phyloP scores from a whole-genome alignment of 1,284 basidiomycete genomes.

The Meira nashicola region DNA sequence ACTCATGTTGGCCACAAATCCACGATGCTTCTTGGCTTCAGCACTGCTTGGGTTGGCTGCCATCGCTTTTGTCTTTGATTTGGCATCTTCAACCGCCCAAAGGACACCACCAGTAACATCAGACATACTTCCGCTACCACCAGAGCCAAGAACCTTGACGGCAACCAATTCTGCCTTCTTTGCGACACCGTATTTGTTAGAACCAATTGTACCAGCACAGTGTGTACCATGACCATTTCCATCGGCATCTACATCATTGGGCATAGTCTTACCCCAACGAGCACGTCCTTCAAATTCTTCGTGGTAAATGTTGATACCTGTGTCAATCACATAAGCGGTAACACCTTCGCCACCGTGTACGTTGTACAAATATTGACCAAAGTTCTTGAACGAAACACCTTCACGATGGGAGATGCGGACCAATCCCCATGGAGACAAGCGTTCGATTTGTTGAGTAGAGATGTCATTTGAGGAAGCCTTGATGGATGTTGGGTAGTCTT shows the following conservation, averaged over 20 bases:
- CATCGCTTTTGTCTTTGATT: constrained; percentile 59
- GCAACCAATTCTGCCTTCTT: constrained; percentile 88
- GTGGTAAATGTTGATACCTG: constrained; percentile 83
- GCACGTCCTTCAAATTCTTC: constrained; percentile 83
- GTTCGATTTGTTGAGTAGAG: constrained; percentile 58
- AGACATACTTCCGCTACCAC: constrained; percentile 91
- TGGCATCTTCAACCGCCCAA: constrained; percentile 72
- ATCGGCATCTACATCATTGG: constrained; percentile 70
- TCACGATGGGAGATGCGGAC: constrained; percentile 87
- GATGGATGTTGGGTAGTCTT: constrained; percentile 62
- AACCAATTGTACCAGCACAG: constrained; percentile 63
- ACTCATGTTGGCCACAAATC: constrained; percentile 96
- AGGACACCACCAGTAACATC: constrained; percentile 70
- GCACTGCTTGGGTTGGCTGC: constrained; percentile 65
- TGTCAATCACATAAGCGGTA: constrained; percentile 68
- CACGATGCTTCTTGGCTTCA: constrained; percentile 70
- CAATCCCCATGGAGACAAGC: constrained; percentile 87
- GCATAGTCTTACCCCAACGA: constrained; percentile 51
- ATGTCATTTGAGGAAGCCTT: constrained; percentile 53
- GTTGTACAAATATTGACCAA: constrained; percentile 79
- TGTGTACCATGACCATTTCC: constrained; percentile 67
- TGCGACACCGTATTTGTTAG: constrained; percentile 81
- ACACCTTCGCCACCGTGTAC: constrained; percentile 78
- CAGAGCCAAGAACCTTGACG: constrained; percentile 90
- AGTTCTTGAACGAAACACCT: constrained; percentile 74